These are phyloP conservation scores for Metrosideros polymorpha DNA, from an alignment of 441 rosid species.

Conservation along the genomic window DNA sequence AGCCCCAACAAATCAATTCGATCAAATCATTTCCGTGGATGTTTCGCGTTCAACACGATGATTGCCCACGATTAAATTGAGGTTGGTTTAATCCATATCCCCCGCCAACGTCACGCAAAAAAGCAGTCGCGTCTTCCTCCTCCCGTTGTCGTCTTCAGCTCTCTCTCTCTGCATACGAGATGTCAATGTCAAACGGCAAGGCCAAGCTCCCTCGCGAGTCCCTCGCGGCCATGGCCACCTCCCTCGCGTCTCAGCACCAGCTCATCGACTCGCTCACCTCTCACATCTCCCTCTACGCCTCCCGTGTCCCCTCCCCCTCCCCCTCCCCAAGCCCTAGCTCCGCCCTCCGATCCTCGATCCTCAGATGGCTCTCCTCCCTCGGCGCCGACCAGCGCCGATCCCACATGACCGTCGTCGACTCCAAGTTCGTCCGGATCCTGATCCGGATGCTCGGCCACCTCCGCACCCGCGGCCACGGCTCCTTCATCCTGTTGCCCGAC, in stretches of 20 bases:
- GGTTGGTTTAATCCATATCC: neutral
- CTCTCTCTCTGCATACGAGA: neutral
- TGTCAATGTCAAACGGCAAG: neutral
- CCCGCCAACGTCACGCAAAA: neutral
- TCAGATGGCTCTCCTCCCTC: conserved; percentile 88
- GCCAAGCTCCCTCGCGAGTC: neutral
- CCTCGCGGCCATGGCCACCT: neutral
- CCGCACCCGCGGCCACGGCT: conserved; percentile 52
- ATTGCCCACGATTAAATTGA: neutral
- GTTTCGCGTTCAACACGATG: neutral
- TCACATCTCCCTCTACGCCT: conserved; percentile 85
- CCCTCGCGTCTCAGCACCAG: conserved; percentile 48
- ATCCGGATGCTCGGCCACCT: conserved; percentile 71
- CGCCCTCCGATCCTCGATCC: conserved; percentile 42
- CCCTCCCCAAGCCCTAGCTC: conserved; percentile 25
- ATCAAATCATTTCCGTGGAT: too few species aligned
- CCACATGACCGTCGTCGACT: conserved; percentile 60
- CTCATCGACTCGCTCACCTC: conserved; percentile 75
- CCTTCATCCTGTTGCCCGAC: conserved; percentile 85
- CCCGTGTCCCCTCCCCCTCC: conserved; percentile 22
- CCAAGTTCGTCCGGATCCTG: conserved; percentile 43
- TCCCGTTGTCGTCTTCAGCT: neutral
- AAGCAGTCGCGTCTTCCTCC: neutral
- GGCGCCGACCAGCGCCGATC: conserved; percentile 69
- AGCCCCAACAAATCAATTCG: too few species aligned